These are phyloP conservation scores for Fibroporia radiculosa DNA, from an alignment of 768 basidiomycete genomes.

Conservation along the genomic window DNA sequence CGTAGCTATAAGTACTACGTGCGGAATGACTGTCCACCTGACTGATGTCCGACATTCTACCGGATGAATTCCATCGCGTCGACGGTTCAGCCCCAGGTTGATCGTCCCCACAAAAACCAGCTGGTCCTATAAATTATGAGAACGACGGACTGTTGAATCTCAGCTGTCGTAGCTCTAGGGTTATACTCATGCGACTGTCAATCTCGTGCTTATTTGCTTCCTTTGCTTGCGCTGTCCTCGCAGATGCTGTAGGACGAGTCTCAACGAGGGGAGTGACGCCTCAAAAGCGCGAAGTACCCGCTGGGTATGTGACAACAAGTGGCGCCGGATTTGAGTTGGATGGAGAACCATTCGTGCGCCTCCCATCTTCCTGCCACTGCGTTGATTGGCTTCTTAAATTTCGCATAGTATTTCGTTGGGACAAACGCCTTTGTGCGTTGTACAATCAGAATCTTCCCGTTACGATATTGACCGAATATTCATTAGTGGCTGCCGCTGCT, in stretches of 20 bases:
- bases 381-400: slow-evolving; percentile 2
- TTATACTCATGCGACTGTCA: slow-evolving; percentile 1
- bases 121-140: background rate
- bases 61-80: background rate
- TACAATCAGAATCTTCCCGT: background rate
- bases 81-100: too few relatives aligned
- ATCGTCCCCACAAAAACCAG: too few relatives aligned
- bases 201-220: background rate
- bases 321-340: slow-evolving; percentile 29
- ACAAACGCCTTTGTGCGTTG: slow-evolving; percentile 43
- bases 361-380: background rate
- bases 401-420: slow-evolving; percentile 37
- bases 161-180: background rate
- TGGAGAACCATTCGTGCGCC: slow-evolving; percentile 43
- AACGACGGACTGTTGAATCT: background rate
- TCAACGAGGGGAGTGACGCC: background rate
- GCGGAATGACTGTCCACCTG: slow-evolving; percentile 9
- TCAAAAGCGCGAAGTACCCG: slow-evolving; percentile 9
- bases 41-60: slow-evolving; percentile 13
- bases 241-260: background rate
- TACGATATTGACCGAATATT: background rate
- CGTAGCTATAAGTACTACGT: too few relatives aligned
- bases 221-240: background rate
- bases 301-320: slow-evolving; percentile 19
- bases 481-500: slow-evolving; percentile 48